Conservation (phyloP, 1,284 basidiomycete species). For the Cryptococcus hybrid region DNA sequence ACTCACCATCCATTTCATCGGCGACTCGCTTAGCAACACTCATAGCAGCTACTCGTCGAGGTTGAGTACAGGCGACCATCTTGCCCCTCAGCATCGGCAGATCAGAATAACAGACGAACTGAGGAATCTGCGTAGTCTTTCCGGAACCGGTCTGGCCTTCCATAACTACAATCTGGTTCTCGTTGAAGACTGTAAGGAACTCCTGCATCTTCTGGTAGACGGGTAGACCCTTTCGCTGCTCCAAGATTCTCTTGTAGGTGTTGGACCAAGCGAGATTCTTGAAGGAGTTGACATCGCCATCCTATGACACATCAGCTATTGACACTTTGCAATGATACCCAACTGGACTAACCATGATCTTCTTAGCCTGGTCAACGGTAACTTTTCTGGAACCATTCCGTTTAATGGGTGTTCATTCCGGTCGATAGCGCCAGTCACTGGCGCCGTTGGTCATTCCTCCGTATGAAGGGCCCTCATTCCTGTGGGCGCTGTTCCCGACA, state of each 20-base stretch:
- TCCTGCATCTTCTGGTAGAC: constrained; percentile 92
- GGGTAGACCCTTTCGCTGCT: constrained; percentile 79
- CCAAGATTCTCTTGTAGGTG: constrained; percentile 84
- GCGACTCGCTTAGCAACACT: constrained; percentile 98
- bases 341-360: constrained; percentile 56
- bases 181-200: constrained; percentile 79
- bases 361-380: constrained; percentile 66
- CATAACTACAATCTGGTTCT: constrained; percentile 90
- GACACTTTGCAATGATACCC: background rate
- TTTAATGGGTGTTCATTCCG: constrained; percentile 58
- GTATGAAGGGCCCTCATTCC: constrained; percentile 12
- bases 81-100: constrained; percentile 83
- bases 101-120: constrained; percentile 93
- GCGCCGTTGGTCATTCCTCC: constrained; percentile 16
- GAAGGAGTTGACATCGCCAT: constrained; percentile 85
- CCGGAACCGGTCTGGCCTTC: constrained; percentile 98
- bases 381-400: constrained; percentile 78
- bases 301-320: constrained; percentile 23
- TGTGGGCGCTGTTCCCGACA: constrained; percentile 10
- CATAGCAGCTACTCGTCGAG: constrained; percentile 95
- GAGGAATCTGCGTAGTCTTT: constrained; percentile 98
- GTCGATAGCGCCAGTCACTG: constrained; percentile 1
- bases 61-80: constrained; percentile 96
- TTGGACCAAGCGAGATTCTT: constrained; percentile 71
- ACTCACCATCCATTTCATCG: constrained; percentile 92